Evolutionary conservation across 164 flowering plant species (phyloP), one percentile per base, ranked within the genome.

Genomic region (Magnolia kwangsiensis): DNA sequence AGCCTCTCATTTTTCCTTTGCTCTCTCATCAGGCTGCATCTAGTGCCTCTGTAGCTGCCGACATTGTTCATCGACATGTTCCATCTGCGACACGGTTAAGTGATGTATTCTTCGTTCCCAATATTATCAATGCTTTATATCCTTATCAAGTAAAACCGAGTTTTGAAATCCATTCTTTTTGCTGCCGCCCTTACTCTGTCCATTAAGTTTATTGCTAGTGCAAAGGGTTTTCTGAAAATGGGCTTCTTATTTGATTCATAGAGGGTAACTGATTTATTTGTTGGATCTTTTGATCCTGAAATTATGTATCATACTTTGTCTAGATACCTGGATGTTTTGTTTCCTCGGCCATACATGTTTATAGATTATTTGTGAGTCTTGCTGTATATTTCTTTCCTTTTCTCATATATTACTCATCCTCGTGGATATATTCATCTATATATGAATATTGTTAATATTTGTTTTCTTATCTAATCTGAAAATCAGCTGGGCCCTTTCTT

Each of bases 71-170:
- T 78, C 95, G 90, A 50, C 97, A 96, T 82, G 85, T 96, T 77
- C 98, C 99, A 61, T 88, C 92, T 55, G 99, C 99, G 76, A 87
- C 85, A 29, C 87, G 94, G 71, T 86, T 96, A 82, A 96, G 95
- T 72, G 98, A 96, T 84, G 99, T 96, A 94, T 21, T 65, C 50
- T 5, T 76, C 72, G 49, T 85, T 72, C 50, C 31, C n/a, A 11
- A 16, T 37, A 37, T 37, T 37, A 37, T 37, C 45, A 37, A 51
- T 76, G 45, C 51, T 49, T 16, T 51, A 20, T 63, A 20, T 63
- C 27, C 18, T n/a, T 66, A 50, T 50, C 61, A 51, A 78, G 59
- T 8, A 14, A 37, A 37, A 18, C 13, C 68, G 37, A 27, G 23
- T 9, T n/a, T 71, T 64, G 14, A 16, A 16, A 14, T 50, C 58